Conservation (phyloP, 164 flowering plant genomes). For the Protea cynaroides region DNA sequence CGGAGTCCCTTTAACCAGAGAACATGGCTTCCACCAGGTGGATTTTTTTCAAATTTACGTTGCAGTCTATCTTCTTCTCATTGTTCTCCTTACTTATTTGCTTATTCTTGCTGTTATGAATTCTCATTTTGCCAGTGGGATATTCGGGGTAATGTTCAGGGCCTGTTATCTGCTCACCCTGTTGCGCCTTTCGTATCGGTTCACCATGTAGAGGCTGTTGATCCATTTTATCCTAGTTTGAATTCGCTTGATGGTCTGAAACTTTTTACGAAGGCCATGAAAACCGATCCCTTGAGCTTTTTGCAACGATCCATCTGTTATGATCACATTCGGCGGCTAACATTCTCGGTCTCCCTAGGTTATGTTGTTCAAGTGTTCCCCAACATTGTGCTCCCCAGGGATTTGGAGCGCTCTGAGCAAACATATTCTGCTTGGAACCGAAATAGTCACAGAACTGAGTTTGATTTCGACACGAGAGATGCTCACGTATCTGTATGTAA, state of each 20-base stretch:
- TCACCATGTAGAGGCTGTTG: constrained; percentile 59
- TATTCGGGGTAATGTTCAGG: constrained; percentile 53
- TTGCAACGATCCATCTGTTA: constrained; percentile 60
- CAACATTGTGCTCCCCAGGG: constrained; percentile 44
- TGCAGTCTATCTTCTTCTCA: background rate
- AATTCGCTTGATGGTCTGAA: constrained; percentile 39
- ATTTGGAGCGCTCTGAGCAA: constrained; percentile 48
- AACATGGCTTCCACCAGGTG: constrained; percentile 66
- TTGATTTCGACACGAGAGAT: constrained; percentile 52
- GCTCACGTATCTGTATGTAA: constrained; percentile 43
- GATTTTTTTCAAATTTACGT: background rate
- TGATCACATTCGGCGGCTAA: constrained; percentile 30
- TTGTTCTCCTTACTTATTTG: background rate
- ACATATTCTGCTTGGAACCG: constrained; percentile 62
- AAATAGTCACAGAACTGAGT: constrained; percentile 35
- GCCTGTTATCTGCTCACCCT: constrained; percentile 56
- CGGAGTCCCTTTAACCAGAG: constrained; percentile 53
- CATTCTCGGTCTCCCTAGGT: constrained; percentile 55
- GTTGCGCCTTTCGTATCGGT: constrained; percentile 56
- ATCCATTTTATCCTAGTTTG: constrained; percentile 56
- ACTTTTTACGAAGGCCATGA: constrained; percentile 47
- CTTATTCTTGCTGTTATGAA: background rate
- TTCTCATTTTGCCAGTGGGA: constrained; percentile 40
- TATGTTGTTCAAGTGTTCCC: constrained; percentile 64
- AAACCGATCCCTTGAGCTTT: constrained; percentile 37